These are phyloP conservation scores for Teratosphaeriaceae sp. DNA, from an alignment of 2,329 filamentous ascomycete genomes.

Conservation along the genomic window DNA sequence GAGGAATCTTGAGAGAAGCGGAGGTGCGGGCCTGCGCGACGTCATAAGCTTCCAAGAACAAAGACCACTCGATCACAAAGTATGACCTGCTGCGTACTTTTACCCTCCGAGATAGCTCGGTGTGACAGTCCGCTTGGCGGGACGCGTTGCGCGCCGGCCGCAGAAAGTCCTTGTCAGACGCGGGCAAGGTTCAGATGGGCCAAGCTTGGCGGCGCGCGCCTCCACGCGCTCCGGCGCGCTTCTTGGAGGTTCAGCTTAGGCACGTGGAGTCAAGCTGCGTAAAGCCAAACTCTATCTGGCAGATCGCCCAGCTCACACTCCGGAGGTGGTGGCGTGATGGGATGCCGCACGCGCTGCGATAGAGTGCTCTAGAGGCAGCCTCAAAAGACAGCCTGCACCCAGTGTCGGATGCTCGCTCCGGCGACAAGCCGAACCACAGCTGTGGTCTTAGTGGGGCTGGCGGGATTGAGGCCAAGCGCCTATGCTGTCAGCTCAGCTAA, in stretches of 20 bases:
- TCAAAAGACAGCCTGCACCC: no score
- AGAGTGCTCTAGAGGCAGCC: no score
- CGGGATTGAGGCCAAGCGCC: neutral
- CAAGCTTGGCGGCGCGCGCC: neutral
- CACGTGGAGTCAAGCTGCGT: no score
- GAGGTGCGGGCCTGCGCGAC: neutral
- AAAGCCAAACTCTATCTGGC: no score
- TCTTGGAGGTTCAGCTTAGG: neutral
- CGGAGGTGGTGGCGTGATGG: no score
- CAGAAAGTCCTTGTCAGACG: conserved; percentile 1
- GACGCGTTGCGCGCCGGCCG: neutral
- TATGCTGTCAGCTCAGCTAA: neutral
- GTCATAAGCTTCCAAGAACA: neutral
- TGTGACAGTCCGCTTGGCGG: conserved; percentile 1
- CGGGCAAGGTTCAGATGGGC: neutral
- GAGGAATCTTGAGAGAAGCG: neutral
- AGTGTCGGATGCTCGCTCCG: no score
- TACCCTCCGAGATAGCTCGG: no score
- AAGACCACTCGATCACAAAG: neutral
- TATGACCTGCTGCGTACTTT: neutral
- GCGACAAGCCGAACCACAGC: no score
- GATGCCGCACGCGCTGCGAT: no score
- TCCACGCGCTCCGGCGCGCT: neutral
- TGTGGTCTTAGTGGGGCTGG: no score
- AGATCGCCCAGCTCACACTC: no score